Percentiles rank a stretch among this genome's conserved stretches.
Conservation (phyloP, 1,139 yeast species). For the Yamadazyma atmosphaerica region DNA sequence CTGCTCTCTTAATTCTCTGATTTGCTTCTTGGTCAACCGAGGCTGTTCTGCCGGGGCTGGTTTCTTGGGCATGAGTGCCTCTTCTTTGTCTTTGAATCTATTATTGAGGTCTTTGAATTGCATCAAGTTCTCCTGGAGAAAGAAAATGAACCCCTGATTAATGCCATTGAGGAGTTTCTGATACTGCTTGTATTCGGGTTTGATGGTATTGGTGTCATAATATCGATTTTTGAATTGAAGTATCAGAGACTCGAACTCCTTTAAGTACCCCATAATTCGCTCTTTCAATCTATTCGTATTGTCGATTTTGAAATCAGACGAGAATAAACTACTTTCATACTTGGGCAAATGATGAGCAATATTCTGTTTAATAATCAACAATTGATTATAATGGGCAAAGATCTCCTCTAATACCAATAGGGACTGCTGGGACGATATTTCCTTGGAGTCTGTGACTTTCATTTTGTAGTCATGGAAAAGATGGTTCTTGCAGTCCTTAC, state of each 20-base stretch:
- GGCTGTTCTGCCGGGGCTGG: conserved; percentile 18
- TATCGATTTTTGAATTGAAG: conserved; percentile 26
- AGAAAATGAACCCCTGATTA: conserved; percentile 33
- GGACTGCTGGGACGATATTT: not conserved
- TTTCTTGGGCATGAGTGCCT: conserved; percentile 11
- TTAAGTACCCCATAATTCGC: conserved; percentile 28
- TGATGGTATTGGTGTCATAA: conserved; percentile 21
- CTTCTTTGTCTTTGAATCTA: conserved; percentile 25
- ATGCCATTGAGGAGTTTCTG: conserved; percentile 30
- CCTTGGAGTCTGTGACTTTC: conserved; percentile 10
- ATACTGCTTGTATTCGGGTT: conserved; percentile 15
- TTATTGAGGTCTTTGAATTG: conserved; percentile 30
- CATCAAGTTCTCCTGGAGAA: conserved; percentile 35
- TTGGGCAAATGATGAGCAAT: conserved; percentile 32
- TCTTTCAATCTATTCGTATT: conserved; percentile 22
- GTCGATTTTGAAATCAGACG: conserved; percentile 11
- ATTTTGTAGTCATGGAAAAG: conserved; percentile 59
- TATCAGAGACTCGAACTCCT: conserved; percentile 35
- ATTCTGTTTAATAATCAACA: conserved; percentile 34
- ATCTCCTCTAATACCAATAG: conserved; percentile 17
- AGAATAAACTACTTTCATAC: conserved; percentile 19
- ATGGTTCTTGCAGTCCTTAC: conserved; percentile 65
- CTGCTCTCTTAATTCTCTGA: conserved; percentile 66
- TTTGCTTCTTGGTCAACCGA: conserved; percentile 46
- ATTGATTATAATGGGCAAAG: conserved; percentile 30